phyloP scores from a whole-genome alignment of 2,329 filamentous ascomycete genomes.

The Verticillium zaregamsianum region DNA sequence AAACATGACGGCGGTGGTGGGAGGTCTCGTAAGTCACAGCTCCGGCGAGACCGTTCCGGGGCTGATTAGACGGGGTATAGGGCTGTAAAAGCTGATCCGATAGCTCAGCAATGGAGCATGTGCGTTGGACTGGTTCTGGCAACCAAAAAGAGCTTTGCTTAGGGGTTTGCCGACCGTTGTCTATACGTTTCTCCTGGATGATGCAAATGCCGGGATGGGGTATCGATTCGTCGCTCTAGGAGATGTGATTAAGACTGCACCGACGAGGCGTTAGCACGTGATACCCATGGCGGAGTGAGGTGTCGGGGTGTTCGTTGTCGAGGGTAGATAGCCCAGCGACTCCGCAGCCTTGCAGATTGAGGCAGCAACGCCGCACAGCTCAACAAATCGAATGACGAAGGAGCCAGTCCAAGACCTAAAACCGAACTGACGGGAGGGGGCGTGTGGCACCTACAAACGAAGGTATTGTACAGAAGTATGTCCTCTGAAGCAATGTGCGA shows the following conservation, averaged over 20 bases:
- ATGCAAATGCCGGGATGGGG: background rate
- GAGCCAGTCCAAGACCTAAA: background rate
- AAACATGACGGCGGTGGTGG: slow-evolving; percentile 71
- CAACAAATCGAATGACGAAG: background rate
- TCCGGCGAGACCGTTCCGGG: background rate
- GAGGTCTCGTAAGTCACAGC: background rate
- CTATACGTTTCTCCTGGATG: background rate
- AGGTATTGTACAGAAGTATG: background rate
- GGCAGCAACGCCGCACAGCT: background rate
- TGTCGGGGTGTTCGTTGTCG: background rate
- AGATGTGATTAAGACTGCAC: background rate
- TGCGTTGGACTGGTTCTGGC: background rate
- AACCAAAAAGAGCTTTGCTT: background rate
- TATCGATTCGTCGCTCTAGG: background rate
- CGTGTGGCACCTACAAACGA: background rate
- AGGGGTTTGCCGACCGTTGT: background rate
- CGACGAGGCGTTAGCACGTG: background rate
- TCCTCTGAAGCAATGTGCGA: background rate
- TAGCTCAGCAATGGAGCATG: background rate
- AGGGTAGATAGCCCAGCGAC: background rate
- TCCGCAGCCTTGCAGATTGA: background rate
- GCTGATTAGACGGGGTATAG: background rate
- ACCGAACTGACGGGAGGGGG: background rate
- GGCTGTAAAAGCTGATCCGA: background rate
- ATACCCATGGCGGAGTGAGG: background rate